Base-by-base conservation (phyloP, 2,329 filamentous ascomycete species). In the Macrophomina pseudophaseolina region DNA sequence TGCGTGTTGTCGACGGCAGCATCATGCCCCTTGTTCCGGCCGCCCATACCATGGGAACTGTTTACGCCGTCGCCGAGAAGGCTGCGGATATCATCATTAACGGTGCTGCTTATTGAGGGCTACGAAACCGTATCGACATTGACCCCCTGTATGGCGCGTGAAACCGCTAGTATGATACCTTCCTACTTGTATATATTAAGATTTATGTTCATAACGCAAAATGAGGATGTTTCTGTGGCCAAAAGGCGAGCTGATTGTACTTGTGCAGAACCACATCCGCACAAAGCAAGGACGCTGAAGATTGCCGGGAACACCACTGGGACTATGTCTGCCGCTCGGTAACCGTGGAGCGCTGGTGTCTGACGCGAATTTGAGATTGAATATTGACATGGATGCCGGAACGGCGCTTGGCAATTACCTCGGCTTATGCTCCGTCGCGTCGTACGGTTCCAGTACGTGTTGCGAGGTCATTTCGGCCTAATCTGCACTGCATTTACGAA, bases 21-120 rank as follows among this genome's bases (percentile, higher is more conserved):
- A 40, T 71, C 42, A 67, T 70, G 32, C 69, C 69, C 2, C 35
- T 71, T 9, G 68, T 70, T 6, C 69, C 67, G 5, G 67, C 58
- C 7, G 52, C 51, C 32, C 65, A 71, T 51, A 66, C 66, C 11
- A 44, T 44, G 59, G 64, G 48, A 1, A 49, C 69, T 0, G 70
- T 74, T 0, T 76, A 75, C 49, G 71, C 71, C 12, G 70, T 73
- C 62, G 70, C 70, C 4, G 71, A 74, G 63, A 71, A 60, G 56
- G 56, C 56, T 14, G 56, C 56, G 14, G 56, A 60, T 16, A 48
- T 60, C 40, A 60, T 60, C n/a, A 38, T 60, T 5, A 28, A 28
- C n/a, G 56, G 14, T 6, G 28, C 56, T 12, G 35, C 23, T 8
- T 44, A 58, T 12, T 42, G 35, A n/a, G 12, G 12, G 11, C 40